Base-by-base conservation (phyloP, 495 filamentous ascomycete genomes). In the Lepidopterella palustris region DNA sequence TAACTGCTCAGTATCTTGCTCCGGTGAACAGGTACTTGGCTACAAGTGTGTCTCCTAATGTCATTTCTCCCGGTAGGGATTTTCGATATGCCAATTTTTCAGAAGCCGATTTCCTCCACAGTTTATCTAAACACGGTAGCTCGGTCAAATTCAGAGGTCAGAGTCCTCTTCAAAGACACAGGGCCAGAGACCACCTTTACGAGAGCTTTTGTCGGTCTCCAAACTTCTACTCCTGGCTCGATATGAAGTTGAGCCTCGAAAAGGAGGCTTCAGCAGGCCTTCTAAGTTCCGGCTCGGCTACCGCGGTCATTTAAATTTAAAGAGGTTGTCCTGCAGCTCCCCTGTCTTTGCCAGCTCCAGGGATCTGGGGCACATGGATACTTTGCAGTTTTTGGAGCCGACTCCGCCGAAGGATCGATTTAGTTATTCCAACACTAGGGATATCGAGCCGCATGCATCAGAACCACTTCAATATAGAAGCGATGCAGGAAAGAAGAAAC, bases 201-300 rank as follows among this genome's bases (percentile, higher is more conserved):
- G 56, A 59, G 48, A 45, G n/a, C 40, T 73, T 73, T 52, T 71
- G 69, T 39, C 53, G 57, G 24, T 65, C 57, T 1, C 60, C 69
- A 4, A 71, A 68, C 48, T 73, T 73, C 48, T 71, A 68, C 51
- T 66, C 67, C 4, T 73, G 70, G 70, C 50, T 73, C 10, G 69
- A 73, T 53, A 71, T 71, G 69, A 73, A 73, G 51, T 45, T 71
- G 15, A 62, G 62, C 28, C 51, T 73, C 21, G 70, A 73, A 54
- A 68, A 67, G 35, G 70, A 72, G 62, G 70, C 70, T 3, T 63
- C 57, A 15, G 70, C 63, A 10, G 70, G 70, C 5, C 28, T 68
- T 8, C 45, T 68, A 1, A 56, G 63, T 5, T 20, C 45, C 51
- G 15, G 18, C 35, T 42, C 35, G 10, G 35, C 35, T 13, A 18